These are phyloP conservation scores for Euphorbia pulcherrima DNA, from an alignment of 345 rosid genomes.

Conservation along the genomic window DNA sequence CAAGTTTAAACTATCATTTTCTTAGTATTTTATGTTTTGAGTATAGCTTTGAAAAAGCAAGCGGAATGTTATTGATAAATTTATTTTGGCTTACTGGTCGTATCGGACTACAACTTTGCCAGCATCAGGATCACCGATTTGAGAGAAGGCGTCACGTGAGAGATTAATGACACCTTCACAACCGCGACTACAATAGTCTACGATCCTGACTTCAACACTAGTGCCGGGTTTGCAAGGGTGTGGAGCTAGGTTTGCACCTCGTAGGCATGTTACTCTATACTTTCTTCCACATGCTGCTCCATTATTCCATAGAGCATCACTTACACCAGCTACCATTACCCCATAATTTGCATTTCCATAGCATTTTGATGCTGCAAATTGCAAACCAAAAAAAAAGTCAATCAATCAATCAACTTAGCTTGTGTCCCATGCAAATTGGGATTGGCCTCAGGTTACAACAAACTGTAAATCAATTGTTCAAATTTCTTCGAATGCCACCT, in stretches of 20 bases:
- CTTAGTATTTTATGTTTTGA: too few relatives aligned
- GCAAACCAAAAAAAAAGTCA: too few relatives aligned
- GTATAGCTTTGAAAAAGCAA: too few relatives aligned
- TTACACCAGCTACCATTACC: slow-evolving; percentile 46
- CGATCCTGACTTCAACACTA: slow-evolving; percentile 20
- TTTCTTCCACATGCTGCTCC: slow-evolving; percentile 41
- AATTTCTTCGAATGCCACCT: too few relatives aligned
- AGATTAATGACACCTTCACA: slow-evolving; percentile 31
- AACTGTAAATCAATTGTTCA: too few relatives aligned
- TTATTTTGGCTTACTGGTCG: slow-evolving; percentile 25
- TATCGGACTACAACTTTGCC: slow-evolving; percentile 29
- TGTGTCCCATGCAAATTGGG: too few relatives aligned
- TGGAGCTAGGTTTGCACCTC: slow-evolving; percentile 24
- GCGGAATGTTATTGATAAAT: too few relatives aligned
- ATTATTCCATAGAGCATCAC: slow-evolving; percentile 41
- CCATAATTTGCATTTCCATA: slow-evolving; percentile 19
- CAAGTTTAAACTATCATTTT: too few relatives aligned
- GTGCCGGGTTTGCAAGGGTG: slow-evolving; percentile 18
- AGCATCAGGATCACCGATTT: slow-evolving; percentile 24
- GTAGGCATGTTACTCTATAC: slow-evolving; percentile 38
- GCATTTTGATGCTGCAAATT: slow-evolving; percentile 43
- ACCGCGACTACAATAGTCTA: slow-evolving; percentile 18
- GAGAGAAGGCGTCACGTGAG: slow-evolving; percentile 32
- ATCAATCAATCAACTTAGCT: too few relatives aligned
- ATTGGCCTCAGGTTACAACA: too few relatives aligned